Evolutionary conservation across 352 stramenopile genomes (phyloP).

Genomic region (Hyaloperonospora arabidopsidis): DNA sequence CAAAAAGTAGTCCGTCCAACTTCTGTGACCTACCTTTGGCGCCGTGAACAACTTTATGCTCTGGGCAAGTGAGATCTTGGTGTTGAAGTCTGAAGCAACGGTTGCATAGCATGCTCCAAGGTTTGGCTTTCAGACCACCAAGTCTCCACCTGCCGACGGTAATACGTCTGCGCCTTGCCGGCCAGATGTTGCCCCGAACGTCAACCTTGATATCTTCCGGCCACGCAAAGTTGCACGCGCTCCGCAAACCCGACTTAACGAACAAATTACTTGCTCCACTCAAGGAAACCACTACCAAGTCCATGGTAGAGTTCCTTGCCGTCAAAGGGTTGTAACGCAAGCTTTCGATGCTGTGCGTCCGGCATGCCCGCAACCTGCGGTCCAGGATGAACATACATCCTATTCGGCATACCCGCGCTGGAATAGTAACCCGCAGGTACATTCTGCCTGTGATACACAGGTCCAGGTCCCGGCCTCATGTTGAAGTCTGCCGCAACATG

Average conservation of each 20-base stretch:
- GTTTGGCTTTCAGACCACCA: not conserved
- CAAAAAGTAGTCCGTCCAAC: not conserved
- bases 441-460: not conserved
- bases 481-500: constrained; percentile 22
- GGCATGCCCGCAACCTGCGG: not conserved
- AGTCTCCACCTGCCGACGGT: not conserved
- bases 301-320: too few relatives aligned
- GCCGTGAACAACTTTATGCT: not conserved
- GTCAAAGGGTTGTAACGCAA: too few relatives aligned
- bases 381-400: not conserved
- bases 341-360: too few relatives aligned
- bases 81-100: not conserved
- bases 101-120: not conserved
- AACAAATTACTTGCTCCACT: not conserved
- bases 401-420: not conserved
- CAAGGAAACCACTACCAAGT: too few relatives aligned
- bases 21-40: not conserved
- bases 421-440: not conserved
- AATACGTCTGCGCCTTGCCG: not conserved
- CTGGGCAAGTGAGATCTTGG: not conserved
- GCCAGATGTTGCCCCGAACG: not conserved
- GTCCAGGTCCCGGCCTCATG: constrained; percentile 4
- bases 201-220: not conserved
- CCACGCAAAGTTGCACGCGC: not conserved
- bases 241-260: not conserved